A percentile compares a stretch with the other conserved stretches of the same genome.
Conservation (phyloP, 1,284 basidiomycete species). For the Trametes sp. region DNA sequence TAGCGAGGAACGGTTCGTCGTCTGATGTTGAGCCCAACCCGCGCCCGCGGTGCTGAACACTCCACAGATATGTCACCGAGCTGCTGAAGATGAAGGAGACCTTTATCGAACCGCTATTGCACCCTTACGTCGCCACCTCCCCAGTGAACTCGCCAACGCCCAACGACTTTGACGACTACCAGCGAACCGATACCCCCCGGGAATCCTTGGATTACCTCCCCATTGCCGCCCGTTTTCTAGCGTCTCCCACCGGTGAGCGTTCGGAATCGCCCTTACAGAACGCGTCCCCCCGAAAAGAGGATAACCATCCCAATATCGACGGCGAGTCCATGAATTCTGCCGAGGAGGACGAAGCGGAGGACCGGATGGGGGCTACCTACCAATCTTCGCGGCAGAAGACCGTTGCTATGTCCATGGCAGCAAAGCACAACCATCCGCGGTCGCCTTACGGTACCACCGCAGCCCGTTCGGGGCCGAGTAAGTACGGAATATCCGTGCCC, state of each 20-base stretch:
- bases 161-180: constrained; percentile 62
- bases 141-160: constrained; percentile 65
- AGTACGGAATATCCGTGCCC: constrained; percentile 56
- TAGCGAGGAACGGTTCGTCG: constrained; percentile 89
- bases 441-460: constrained; percentile 75
- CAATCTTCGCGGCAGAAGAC: constrained; percentile 46
- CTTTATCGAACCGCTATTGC: constrained; percentile 90
- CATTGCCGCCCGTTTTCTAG: constrained; percentile 90
- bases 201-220: constrained; percentile 84
- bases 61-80: constrained; percentile 88
- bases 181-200: constrained; percentile 61
- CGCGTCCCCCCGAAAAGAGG: constrained; percentile 49
- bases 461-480: constrained; percentile 49
- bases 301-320: constrained; percentile 65
- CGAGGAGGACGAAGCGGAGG: constrained; percentile 68
- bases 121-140: constrained; percentile 66
- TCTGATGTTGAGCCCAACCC: constrained; percentile 11
- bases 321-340: constrained; percentile 76
- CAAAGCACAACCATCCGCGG: constrained; percentile 73
- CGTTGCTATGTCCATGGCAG: constrained; percentile 45
- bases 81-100: constrained; percentile 91
- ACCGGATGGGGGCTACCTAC: constrained; percentile 60
- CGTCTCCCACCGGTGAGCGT: constrained; percentile 66
- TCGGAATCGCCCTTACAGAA: constrained; percentile 52
- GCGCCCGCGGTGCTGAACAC: constrained; percentile 26